A percentile compares a stretch with the other conserved stretches of the same genome.
These are phyloP conservation scores for Acacia concinna DNA, from an alignment of 331 rosid species.

Conservation along the genomic window DNA sequence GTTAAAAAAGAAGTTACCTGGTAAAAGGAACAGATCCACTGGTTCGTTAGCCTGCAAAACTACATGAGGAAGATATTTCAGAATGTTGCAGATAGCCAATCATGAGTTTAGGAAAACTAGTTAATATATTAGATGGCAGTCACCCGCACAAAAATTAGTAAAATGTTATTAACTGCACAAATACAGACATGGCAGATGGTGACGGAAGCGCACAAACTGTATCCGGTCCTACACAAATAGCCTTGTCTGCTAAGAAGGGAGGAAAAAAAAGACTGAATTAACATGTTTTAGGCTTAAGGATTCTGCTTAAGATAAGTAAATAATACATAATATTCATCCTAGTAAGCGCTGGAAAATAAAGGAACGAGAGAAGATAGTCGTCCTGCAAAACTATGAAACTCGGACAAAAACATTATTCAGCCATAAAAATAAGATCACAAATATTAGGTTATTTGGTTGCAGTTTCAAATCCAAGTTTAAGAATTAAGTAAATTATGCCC, in stretches of 20 bases:
- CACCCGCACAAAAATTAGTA: conserved; percentile 31
- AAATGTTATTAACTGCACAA: conserved; percentile 34
- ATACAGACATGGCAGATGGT: conserved; percentile 19
- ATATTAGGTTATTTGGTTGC: conserved; percentile 12
- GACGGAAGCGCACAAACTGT: conserved; percentile 15
- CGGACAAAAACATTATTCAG: background rate
- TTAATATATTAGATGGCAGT: conserved; percentile 30
- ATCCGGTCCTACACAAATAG: background rate
- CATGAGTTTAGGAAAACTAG: conserved; percentile 34
- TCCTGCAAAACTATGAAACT: conserved; percentile 7
- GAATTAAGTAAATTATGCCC: background rate
- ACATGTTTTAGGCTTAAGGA: background rate
- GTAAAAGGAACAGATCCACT: conserved; percentile 84
- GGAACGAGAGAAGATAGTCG: conserved; percentile 15
- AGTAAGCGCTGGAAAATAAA: background rate
- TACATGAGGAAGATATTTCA: conserved; percentile 59
- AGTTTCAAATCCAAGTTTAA: conserved; percentile 8
- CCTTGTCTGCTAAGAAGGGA: too few relatives aligned
- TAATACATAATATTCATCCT: background rate
- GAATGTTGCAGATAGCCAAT: conserved; percentile 36
- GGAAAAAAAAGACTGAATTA: background rate
- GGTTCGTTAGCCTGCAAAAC: conserved; percentile 92
- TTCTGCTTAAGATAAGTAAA: conserved; percentile 1
- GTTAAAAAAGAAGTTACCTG: conserved; percentile 67
- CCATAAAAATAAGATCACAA: background rate